Evolutionary conservation across 805 yeast species (phyloP).

Genomic region (Barnettozyma vustinii): DNA sequence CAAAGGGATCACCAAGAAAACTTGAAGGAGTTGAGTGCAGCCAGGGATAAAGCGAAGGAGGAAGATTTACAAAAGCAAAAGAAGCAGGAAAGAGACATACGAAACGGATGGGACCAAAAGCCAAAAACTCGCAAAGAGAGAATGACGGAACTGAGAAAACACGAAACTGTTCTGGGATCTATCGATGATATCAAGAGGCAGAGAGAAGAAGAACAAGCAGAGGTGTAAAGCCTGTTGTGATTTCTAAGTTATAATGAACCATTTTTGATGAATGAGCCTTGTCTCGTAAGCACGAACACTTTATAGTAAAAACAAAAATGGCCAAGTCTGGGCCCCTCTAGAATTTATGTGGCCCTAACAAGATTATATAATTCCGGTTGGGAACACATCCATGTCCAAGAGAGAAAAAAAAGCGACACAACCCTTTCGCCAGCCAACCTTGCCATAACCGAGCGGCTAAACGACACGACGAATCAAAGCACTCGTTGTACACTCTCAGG

Average conservation of each 20-base stretch:
- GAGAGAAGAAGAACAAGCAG: constrained; percentile 23
- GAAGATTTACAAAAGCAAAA: constrained; percentile 60
- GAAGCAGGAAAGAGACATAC: constrained; percentile 40
- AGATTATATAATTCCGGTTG: background rate
- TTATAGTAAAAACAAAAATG: too few species aligned
- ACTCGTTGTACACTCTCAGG: background rate
- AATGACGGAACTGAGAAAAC: constrained; percentile 43
- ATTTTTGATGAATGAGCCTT: background rate
- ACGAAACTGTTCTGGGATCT: constrained; percentile 68
- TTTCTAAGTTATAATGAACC: background rate
- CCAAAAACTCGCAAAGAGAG: constrained; percentile 41
- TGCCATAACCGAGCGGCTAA: background rate
- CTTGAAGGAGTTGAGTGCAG: constrained; percentile 55
- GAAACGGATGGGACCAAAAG: constrained; percentile 41
- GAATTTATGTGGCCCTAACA: background rate
- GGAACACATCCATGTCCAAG: background rate
- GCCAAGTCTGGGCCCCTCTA: background rate
- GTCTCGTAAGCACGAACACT: background rate
- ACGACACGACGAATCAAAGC: background rate
- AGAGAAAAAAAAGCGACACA: background rate
- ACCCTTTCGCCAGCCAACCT: background rate
- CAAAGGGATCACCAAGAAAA: constrained; percentile 61
- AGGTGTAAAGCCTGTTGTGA: background rate
- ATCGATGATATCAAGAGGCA: constrained; percentile 36
- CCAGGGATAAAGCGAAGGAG: constrained; percentile 62